Base-by-base conservation (phyloP, 345 rosid genomes). In the Camelina sativa region DNA sequence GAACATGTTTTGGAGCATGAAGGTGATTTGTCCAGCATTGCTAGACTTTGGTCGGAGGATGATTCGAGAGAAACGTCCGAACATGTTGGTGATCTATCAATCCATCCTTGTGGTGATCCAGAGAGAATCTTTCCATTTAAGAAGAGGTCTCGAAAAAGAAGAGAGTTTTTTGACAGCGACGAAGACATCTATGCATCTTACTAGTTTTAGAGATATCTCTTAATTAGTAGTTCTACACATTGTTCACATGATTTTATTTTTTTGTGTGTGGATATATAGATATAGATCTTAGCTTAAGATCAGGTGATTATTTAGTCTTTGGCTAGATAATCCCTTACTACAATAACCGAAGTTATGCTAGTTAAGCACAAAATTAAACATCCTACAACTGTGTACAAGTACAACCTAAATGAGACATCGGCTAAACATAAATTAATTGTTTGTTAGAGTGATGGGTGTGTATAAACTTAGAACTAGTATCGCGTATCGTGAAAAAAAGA, bases 1-100 rank as follows among this genome's bases (percentile, higher is more conserved):
- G 58, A 53, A 53, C 34, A 53, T 53, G 58, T 53, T 23, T 53
- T 53, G 58, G 58, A 53, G 16, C 58, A 53, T 53, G 58, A 53
- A 53, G 58, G 34, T 23, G 58, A 53, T 17, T 53, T 53, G 34
- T 53, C 58, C 2, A 53, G 58, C 58, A 53, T 53, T 8, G 2
- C 34, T 11, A 53, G 34, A 53, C 2, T 2, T 53, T 53, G 58
- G 58, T 53, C 58, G 4, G 9, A 23, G 58, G 9, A 53, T 53
- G 58, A 53, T 53, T 23, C 58, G 3, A 23, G 58, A 53, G 34
- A 53, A 53, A 11, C 32, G 0, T 53, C 9, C 1, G 9, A 23
- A 53, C 58, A 53, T 11, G 34, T 23, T 53, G 58, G 34, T 23
- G 58, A 53, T 23, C n/a, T 53, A 53, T 23, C 58, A 53, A 53